These are phyloP conservation scores for Candida berthetii DNA, from an alignment of 805 yeast genomes.

Conservation along the genomic window DNA sequence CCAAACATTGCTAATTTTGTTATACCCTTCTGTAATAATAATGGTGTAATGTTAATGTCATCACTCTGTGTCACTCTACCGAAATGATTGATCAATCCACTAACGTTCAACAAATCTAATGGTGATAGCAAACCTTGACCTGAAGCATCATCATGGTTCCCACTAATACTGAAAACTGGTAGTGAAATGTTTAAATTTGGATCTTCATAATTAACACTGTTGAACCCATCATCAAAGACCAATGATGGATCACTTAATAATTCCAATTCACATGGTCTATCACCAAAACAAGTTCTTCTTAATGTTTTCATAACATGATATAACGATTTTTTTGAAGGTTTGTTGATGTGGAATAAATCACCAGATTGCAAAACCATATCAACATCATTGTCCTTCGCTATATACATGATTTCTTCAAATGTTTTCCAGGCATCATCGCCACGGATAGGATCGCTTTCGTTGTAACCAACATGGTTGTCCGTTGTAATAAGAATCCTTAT, in stretches of 20 bases:
- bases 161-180: slow-evolving; percentile 89
- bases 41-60: slow-evolving; percentile 65
- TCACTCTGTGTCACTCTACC: slow-evolving; percentile 79
- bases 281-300: slow-evolving; percentile 72
- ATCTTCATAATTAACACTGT: slow-evolving; percentile 82
- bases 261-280: slow-evolving; percentile 81
- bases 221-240: slow-evolving; percentile 58
- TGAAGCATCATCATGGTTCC: slow-evolving; percentile 95
- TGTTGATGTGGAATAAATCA: slow-evolving; percentile 85
- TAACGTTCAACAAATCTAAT: slow-evolving; percentile 72
- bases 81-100: slow-evolving; percentile 85
- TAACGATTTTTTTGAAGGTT: slow-evolving; percentile 82
- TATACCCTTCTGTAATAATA: slow-evolving; percentile 74
- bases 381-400: slow-evolving; percentile 66
- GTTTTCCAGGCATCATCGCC: slow-evolving; percentile 89
- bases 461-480: slow-evolving; percentile 94
- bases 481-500: slow-evolving; percentile 79
- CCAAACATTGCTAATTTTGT: slow-evolving; percentile 88
- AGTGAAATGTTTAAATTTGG: slow-evolving; percentile 83
- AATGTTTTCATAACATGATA: slow-evolving; percentile 75
- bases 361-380: slow-evolving; percentile 93
- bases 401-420: slow-evolving; percentile 72
- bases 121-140: slow-evolving; percentile 83
- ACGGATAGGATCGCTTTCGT: slow-evolving; percentile 82
- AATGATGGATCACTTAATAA: slow-evolving; percentile 71